Base-by-base conservation (phyloP, 768 basidiomycete genomes). In the Pisolithus orientalis region DNA sequence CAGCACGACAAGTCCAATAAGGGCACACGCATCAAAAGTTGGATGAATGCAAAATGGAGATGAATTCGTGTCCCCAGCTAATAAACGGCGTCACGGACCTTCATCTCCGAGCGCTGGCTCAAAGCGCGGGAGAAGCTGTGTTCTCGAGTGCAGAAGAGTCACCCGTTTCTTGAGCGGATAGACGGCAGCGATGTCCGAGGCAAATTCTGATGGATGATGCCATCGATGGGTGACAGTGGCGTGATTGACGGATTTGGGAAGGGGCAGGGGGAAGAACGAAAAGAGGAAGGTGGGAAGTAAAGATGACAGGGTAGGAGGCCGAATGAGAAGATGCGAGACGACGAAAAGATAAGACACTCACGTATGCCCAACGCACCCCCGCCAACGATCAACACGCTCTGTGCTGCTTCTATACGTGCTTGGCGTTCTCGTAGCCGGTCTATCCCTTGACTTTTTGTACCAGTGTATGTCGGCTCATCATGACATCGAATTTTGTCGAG, bases 311-410 rank as follows among this genome's bases (percentile, higher is more conserved):
- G 2, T 13, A 42, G 17, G 8, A 42, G 24, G 11, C 8, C 37
- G 37, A 13, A 8, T 11, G 39, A 39, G n/a, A 21, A 21, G 16
- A 39, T 21, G 21, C 21, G 21, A 21, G 21, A 21, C 21, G 21
- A 21, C 21, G 39, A 14, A 13, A 8, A 1, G 29, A 39, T 39
- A 28, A 21, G 25, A 42, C 27, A 74, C 81, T 58, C 62, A 85
- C 84, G 83, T 27, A 88, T 80, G 3, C 86, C 87, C 8, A 88
- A 75, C 1, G 87, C 83, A 0, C 87, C 87, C 10, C 84, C 86
- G 2, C 87, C 87, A 2, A 87, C 76, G 13, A 88, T 75, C 6
- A 87, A 74, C 4, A 89, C 73, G 39, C 73, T 78, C 1, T 63
- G 67, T 0, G 82, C 74, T 2, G 62, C 65, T 49, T 75, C 66